Conservation (phyloP, 257 asterid genomes). For the Datura wrightii region DNA sequence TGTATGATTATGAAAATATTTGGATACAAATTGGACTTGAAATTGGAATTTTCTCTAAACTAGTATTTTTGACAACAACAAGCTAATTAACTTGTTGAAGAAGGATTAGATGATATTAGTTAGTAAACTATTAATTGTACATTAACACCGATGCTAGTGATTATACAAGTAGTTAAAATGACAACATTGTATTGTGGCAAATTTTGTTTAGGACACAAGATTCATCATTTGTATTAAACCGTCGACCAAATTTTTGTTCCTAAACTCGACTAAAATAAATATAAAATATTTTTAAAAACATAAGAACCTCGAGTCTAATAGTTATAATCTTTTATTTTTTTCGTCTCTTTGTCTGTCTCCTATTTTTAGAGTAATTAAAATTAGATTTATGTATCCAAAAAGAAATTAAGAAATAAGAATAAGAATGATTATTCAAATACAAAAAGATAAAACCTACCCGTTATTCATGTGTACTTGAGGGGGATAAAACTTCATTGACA, state of each 20-base stretch:
- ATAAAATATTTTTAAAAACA: background rate
- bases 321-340: background rate
- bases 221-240: conserved; percentile 40
- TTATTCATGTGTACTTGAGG: conserved; percentile 23
- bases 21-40: background rate
- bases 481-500: conserved; percentile 38
- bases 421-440: background rate
- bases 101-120: conserved; percentile 12
- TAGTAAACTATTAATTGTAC: background rate
- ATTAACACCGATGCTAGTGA: background rate
- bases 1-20: background rate
- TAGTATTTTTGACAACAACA: background rate
- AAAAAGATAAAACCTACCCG: background rate
- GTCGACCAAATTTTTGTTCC: conserved; percentile 21
- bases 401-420: background rate
- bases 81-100: background rate
- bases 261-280: background rate
- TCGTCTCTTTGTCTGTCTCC: background rate
- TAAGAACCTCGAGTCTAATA: background rate
- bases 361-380: background rate
- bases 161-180: background rate
- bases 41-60: background rate
- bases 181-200: conserved; percentile 36
- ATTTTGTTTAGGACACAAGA: conserved; percentile 46
- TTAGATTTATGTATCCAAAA: background rate